A percentile compares a stretch with the other conserved stretches of the same genome.
phyloP scores from a whole-genome alignment of 176 grass and related monocot species.

The Triticum aestivum region DNA sequence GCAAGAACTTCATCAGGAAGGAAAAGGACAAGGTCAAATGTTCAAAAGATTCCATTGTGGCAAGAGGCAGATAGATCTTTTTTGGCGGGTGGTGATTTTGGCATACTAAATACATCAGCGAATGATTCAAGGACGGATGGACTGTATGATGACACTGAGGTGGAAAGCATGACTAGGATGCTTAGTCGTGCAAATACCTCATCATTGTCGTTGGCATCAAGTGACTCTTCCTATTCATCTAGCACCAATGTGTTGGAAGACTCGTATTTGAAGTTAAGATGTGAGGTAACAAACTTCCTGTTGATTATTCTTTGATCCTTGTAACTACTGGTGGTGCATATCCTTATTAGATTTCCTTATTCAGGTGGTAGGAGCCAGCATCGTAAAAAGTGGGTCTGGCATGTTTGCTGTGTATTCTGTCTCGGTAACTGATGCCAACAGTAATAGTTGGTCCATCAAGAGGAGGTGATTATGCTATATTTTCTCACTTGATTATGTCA shows the following conservation, averaged over 20 bases:
- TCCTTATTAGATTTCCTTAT: conserved; percentile 34
- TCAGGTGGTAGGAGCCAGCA: conserved; percentile 91
- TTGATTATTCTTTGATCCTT: conserved; percentile 20
- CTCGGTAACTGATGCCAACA: conserved; percentile 80
- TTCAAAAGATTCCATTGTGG: conserved; percentile 58
- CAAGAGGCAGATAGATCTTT: conserved; percentile 69
- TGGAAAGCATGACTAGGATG: conserved; percentile 59
- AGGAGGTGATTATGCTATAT: conserved; percentile 62
- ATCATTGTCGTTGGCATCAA: conserved; percentile 58
- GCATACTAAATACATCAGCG: conserved; percentile 48
- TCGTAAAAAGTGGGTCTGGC: conserved; percentile 98
- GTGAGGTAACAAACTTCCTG: conserved; percentile 57
- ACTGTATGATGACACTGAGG: conserved; percentile 46
- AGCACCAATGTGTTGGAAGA: conserved; percentile 75
- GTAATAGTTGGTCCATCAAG: conserved; percentile 95
- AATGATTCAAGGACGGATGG: conserved; percentile 50
- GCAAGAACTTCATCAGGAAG: conserved; percentile 59
- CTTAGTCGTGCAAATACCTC: conserved; percentile 71
- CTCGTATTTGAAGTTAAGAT: conserved; percentile 93
- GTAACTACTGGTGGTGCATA: conserved; percentile 16
- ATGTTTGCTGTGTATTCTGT: conserved; percentile 98
- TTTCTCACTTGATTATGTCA: conserved; percentile 22
- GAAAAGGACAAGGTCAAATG: conserved; percentile 68
- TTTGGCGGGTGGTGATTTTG: conserved; percentile 52
- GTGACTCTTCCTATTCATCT: conserved; percentile 58